Evolutionary conservation across 225 moss, liverwort and hornwort species (phyloP).

Genomic region (Marchantia paleacea): DNA sequence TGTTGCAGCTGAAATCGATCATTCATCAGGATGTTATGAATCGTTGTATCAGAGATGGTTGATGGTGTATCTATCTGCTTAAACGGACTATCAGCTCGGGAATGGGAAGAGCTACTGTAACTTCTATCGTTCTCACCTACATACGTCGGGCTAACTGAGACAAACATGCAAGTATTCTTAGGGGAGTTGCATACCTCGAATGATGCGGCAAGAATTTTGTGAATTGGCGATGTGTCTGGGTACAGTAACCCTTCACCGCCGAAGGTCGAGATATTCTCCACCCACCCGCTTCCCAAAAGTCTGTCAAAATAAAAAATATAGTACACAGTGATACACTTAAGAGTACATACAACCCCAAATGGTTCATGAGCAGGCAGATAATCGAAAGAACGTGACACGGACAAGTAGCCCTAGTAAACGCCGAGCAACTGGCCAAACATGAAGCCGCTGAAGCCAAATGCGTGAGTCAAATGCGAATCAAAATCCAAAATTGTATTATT

Average conservation of each 20-base stretch:
- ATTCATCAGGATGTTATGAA: too few relatives aligned
- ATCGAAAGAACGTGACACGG: background rate
- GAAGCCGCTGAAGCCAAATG: background rate
- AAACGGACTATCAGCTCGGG: too few relatives aligned
- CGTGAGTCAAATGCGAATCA: background rate
- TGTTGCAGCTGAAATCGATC: too few relatives aligned
- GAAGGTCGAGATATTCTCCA: background rate
- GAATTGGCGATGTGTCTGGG: background rate
- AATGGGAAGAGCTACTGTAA: background rate
- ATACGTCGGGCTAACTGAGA: background rate
- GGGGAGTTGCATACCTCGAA: background rate
- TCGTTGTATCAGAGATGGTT: too few relatives aligned
- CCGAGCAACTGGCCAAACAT: background rate
- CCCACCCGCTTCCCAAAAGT: conserved; percentile 10
- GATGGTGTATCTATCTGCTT: too few relatives aligned
- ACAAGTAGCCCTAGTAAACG: background rate
- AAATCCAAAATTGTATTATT: conserved; percentile 9
- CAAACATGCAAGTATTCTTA: background rate
- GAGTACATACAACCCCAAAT: too few relatives aligned
- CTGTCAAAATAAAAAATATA: conserved; percentile 1
- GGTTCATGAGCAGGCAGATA: background rate
- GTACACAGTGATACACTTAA: background rate
- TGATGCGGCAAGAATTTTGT: background rate
- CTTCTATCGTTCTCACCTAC: background rate
- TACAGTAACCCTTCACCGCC: background rate